Conservation (phyloP, 129 eudicot species). For the Tanacetum coccineum region DNA sequence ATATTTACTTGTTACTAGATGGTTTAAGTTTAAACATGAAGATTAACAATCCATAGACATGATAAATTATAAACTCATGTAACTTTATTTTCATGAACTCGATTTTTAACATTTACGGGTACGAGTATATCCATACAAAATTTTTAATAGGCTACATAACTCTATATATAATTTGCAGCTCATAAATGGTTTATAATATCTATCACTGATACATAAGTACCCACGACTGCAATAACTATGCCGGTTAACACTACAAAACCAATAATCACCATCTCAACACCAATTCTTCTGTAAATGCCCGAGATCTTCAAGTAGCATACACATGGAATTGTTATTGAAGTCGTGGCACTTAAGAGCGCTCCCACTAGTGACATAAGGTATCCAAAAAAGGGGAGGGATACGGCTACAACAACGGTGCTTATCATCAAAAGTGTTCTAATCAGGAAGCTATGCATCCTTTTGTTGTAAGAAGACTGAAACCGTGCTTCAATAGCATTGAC, state of each 20-base stretch:
- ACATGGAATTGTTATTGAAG: constrained; percentile 70
- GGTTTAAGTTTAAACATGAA: constrained; percentile 47
- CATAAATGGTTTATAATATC: constrained; percentile 42
- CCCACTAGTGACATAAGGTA: constrained; percentile 85
- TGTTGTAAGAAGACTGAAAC: constrained; percentile 37
- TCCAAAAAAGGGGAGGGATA: constrained; percentile 62
- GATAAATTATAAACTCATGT: not conserved
- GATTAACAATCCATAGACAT: constrained; percentile 17
- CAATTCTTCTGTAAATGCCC: constrained; percentile 37
- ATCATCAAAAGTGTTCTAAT: constrained; percentile 54
- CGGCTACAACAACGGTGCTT: constrained; percentile 62
- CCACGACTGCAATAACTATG: constrained; percentile 40
- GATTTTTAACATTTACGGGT: not conserved
- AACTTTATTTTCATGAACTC: not conserved
- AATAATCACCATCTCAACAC: constrained; percentile 39
- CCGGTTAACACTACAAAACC: constrained; percentile 43
- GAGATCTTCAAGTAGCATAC: constrained; percentile 78
- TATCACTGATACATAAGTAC: constrained; percentile 57
- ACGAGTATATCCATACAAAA: not conserved
- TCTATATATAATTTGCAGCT: not conserved
- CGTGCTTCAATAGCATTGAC: constrained; percentile 48
- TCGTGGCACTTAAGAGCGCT: constrained; percentile 68
- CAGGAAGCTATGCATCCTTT: constrained; percentile 34
- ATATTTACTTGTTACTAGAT: constrained; percentile 38
- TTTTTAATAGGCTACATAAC: not conserved